Conservation (phyloP, 331 rosid genomes). For the Quercus phellos region DNA sequence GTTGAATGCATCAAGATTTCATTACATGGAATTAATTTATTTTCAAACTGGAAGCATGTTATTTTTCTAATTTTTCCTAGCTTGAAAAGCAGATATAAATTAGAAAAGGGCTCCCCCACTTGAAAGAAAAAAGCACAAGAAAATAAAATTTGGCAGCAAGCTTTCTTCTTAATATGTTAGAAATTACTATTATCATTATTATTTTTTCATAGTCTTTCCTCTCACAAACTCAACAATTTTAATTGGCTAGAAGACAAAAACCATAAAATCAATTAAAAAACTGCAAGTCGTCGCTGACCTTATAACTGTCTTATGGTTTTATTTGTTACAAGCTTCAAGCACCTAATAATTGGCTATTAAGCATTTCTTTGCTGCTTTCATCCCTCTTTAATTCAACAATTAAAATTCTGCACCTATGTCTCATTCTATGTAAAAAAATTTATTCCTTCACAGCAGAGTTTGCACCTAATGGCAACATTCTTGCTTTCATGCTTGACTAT, state of each 20-base stretch:
- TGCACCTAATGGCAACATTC: not conserved
- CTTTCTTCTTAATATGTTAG: not conserved
- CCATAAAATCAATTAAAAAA: not conserved
- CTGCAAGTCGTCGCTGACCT: not conserved
- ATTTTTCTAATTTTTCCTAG: not conserved
- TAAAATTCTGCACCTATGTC: not conserved
- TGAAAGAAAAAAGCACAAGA: not conserved
- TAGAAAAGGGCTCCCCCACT: not conserved
- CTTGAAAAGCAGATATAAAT: not conserved
- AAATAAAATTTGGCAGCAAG: not conserved
- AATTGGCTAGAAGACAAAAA: not conserved
- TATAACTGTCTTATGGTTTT: not conserved
- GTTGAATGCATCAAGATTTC: not conserved
- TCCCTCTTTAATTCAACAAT: not conserved
- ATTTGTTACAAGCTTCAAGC: not conserved
- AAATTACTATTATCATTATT: not conserved
- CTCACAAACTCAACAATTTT: not conserved
- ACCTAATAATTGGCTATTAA: not conserved
- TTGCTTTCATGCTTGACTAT: not conserved
- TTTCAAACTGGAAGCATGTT: not conserved
- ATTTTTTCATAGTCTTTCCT: not conserved
- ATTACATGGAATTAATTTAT: not conserved
- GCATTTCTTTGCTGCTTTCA: not conserved
- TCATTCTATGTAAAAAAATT: not conserved
- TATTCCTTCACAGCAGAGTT: not conserved